Conservation (phyloP, 805 yeast species). For the Priceomyces medius region DNA sequence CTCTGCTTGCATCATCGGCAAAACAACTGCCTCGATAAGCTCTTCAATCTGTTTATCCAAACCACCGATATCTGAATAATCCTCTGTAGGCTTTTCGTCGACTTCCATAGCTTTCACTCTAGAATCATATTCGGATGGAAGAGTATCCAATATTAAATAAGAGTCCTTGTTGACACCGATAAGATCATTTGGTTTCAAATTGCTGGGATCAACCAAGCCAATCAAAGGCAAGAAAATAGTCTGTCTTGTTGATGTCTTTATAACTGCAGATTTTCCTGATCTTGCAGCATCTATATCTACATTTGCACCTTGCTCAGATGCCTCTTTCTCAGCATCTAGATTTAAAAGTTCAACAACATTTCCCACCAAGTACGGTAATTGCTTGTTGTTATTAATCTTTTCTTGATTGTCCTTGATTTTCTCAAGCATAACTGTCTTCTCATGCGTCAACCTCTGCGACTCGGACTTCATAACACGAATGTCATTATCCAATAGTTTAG, state of each 20-base stretch:
- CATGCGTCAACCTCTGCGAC: constrained; percentile 85
- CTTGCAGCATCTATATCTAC: constrained; percentile 89
- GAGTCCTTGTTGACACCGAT: constrained; percentile 98
- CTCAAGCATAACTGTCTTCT: constrained; percentile 87
- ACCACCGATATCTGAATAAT: constrained; percentile 97
- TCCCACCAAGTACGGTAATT: constrained; percentile 93
- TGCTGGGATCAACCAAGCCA: constrained; percentile 89
- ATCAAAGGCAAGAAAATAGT: constrained; percentile 94
- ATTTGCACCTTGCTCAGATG: constrained; percentile 89
- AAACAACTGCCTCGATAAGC: constrained; percentile 94
- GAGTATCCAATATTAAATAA: constrained; percentile 84
- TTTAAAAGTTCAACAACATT: constrained; percentile 94
- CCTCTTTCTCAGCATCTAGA: constrained; percentile 79
- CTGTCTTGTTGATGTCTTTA: constrained; percentile 96
- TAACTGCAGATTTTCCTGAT: constrained; percentile 95
- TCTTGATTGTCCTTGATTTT: constrained; percentile 95
- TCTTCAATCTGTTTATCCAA: constrained; percentile 98
- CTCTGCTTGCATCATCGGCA: constrained; percentile 98
- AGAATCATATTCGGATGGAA: constrained; percentile 96
- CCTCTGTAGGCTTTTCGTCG: constrained; percentile 97
- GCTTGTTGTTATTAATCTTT: constrained; percentile 92
- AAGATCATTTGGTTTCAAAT: constrained; percentile 94
- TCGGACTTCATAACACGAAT: constrained; percentile 94
- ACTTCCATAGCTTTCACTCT: constrained; percentile 99
- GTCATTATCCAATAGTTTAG: constrained; percentile 88